Conservation (phyloP, 2,329 filamentous ascomycete genomes). For the Neonectria neomacrospora region DNA sequence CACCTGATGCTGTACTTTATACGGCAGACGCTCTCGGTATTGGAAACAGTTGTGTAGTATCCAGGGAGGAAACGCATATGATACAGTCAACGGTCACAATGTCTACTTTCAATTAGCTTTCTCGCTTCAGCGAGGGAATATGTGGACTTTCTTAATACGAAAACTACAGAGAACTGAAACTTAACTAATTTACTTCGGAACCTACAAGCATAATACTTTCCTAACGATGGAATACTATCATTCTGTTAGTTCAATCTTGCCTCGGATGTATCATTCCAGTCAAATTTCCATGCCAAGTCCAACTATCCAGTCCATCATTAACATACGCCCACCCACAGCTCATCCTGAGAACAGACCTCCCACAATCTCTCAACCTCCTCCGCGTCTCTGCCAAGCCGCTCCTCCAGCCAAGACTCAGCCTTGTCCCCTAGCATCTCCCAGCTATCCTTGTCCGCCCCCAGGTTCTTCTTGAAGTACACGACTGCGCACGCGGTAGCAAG, state of each 20-base stretch:
- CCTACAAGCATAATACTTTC: neutral
- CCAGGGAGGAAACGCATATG: no score
- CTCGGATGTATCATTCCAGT: neutral
- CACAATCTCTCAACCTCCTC: constrained; percentile 34
- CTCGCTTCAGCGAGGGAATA: neutral
- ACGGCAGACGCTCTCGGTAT: no score
- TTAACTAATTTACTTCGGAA: neutral
- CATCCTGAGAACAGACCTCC: constrained; percentile 29
- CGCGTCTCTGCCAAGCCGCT: constrained; percentile 26
- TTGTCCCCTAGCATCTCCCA: constrained; percentile 75
- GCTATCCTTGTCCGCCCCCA: constrained; percentile 59
- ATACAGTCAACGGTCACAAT: no score
- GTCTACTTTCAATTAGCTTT: neutral
- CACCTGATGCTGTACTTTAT: no score
- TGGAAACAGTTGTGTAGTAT: no score
- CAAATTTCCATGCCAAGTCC: neutral
- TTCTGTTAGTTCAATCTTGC: neutral
- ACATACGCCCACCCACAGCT: neutral
- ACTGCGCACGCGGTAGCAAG: constrained; percentile 47
- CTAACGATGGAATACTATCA: neutral
- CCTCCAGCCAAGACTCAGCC: constrained; percentile 62
- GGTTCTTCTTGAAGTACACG: constrained; percentile 55
- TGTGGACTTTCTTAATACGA: neutral
- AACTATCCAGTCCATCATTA: neutral
- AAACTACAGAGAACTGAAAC: neutral